Conservation (phyloP, 345 rosid genomes). For the Sapria himalayana region DNA sequence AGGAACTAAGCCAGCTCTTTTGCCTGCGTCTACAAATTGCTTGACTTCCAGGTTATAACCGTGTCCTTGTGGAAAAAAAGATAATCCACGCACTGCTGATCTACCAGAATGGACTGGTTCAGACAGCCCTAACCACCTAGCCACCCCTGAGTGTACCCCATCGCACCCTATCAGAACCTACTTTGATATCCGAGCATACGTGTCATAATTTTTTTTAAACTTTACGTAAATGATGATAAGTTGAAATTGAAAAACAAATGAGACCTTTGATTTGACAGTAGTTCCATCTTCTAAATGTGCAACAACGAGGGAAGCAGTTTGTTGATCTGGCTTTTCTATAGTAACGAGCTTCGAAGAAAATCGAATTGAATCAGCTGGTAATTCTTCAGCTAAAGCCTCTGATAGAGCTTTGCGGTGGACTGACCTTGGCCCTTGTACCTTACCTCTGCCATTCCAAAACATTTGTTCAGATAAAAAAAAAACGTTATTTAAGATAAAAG, state of each 20-base stretch:
- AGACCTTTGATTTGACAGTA: constrained; percentile 16
- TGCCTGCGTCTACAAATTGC: constrained; percentile 13
- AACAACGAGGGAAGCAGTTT: constrained; percentile 2
- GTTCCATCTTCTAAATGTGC: constrained; percentile 16
- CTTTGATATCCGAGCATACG: not conserved
- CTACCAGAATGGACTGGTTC: constrained; percentile 13
- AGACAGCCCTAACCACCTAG: constrained; percentile 16
- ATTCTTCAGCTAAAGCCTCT: constrained; percentile 16
- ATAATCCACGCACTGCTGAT: constrained; percentile 14
- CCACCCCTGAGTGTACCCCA: constrained; percentile 18
- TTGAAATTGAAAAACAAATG: no score
- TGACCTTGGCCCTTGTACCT: constrained; percentile 2
- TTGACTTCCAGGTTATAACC: constrained; percentile 4
- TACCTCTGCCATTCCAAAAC: not conserved
- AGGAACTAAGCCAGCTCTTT: constrained; percentile 14
- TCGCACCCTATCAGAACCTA: constrained; percentile 25
- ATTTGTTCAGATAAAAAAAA: no score
- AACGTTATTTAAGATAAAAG: no score
- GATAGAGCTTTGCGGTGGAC: constrained; percentile 13
- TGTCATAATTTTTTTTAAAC: no score
- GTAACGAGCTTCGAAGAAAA: constrained; percentile 14
- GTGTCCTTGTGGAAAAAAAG: constrained; percentile 18
- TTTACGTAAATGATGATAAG: no score
- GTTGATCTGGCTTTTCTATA: constrained; percentile 8
- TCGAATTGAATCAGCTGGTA: constrained; percentile 13